Base-by-base conservation (phyloP, 129 eudicot species). In the Arctium minus region DNA sequence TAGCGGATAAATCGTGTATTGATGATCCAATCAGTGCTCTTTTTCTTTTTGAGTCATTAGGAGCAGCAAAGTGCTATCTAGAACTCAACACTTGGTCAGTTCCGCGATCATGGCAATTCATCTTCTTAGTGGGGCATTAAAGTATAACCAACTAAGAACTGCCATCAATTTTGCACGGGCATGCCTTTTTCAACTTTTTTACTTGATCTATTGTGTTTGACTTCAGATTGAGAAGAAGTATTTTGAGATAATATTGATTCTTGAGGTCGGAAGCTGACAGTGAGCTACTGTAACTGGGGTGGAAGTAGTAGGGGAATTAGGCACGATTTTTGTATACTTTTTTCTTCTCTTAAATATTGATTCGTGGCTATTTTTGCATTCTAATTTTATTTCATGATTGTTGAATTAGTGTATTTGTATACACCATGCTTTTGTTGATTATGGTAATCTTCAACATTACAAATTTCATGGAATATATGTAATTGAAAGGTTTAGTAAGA, bases 261-360 rank as follows among this genome's bases (percentile, higher is more conserved):
- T 22, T 22, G 27, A 22, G 27, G 27, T 69, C 85, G 86, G 50
- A 94, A 92, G 89, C 87, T 94, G 79, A 79, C 89, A 8, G 92
- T 94, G 40, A 92, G 94, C 85, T 92, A 89, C 83, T 94, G 96
- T 69, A 85, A 94, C 70, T 90, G 92, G 92, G 96, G 98, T 44
- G 98, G 98, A 75, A 94, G 98, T 75, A 92, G 98, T 72, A 86
- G 97, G 73, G 98, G 97, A 53, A 88, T 87, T 78, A 90, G 93
- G 98, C 27, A 22, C 71, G 29, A n/a, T 22, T 64, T 22, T 9
- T 4, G 0, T 22, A 67, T 9, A 33, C 18, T 12, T 53, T 2
- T 27, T n/a, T 46, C 42, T 15, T 32, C 30, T 13, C 62, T 70
- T 74, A 72, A 80, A 72, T 50, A 32, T 8, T 0, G 74, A 17